phyloP scores from a whole-genome alignment of 1,139 yeast genomes.

The Diutina catenulata region DNA sequence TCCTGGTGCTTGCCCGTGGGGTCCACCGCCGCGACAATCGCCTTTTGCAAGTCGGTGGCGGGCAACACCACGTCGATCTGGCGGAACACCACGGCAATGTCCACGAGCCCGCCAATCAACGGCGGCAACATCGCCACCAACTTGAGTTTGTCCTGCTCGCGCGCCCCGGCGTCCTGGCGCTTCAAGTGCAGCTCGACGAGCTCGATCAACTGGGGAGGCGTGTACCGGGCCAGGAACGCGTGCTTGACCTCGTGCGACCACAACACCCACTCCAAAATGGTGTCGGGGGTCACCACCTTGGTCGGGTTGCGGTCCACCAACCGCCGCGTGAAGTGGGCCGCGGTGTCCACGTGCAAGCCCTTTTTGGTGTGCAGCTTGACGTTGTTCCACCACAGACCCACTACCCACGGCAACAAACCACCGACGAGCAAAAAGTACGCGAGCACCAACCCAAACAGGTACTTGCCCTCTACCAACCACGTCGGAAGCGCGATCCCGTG shows the following conservation, averaged over 20 bases:
- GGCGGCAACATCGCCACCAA: constrained; percentile 55
- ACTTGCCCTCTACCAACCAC: constrained; percentile 77
- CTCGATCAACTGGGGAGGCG: neutral
- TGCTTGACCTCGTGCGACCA: constrained; percentile 51
- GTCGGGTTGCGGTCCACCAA: constrained; percentile 71
- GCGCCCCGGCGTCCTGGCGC: constrained; percentile 33
- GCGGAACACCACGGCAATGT: constrained; percentile 73
- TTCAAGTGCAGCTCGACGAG: constrained; percentile 17
- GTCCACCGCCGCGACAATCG: constrained; percentile 70
- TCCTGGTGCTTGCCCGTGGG: constrained; percentile 45
- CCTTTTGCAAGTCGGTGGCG: constrained; percentile 59
- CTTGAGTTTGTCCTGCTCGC: constrained; percentile 40
- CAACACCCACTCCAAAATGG: constrained; percentile 51
- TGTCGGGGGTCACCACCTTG: constrained; percentile 48
- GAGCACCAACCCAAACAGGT: constrained; percentile 53
- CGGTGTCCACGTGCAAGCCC: constrained; percentile 77
- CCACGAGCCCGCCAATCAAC: constrained; percentile 63
- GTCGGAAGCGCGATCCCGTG: constrained; percentile 96
- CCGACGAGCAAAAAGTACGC: constrained; percentile 67
- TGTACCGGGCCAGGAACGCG: constrained; percentile 14
- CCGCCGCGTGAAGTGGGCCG: constrained; percentile 54
- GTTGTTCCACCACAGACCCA: constrained; percentile 83
- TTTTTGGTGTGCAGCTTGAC: constrained; percentile 73
- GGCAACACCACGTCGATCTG: constrained; percentile 50
- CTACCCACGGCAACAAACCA: constrained; percentile 63